Percentiles rank a stretch among this genome's conserved stretches.
Evolutionary conservation across 202 grass and related monocot genomes (phyloP).

Genomic region (Elaeis oleifera): DNA sequence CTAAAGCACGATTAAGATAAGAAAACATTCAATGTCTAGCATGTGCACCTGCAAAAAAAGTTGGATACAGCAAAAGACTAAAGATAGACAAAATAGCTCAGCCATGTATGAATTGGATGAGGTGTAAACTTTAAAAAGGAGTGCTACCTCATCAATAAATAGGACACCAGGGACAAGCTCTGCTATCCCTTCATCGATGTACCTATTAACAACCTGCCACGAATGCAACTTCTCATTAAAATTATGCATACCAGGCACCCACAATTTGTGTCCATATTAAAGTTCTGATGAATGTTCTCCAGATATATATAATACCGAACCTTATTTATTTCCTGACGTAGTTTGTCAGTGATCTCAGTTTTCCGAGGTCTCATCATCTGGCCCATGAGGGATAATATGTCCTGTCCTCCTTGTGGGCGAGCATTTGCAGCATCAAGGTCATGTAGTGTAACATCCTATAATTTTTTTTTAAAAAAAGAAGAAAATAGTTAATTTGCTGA

Average conservation of each 20-base stretch:
- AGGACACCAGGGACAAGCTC: slow-evolving; percentile 95
- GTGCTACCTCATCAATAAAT: slow-evolving; percentile 86
- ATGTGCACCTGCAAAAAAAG: slow-evolving; percentile 75
- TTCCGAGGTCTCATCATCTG: slow-evolving; percentile 95
- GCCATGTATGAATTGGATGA: too few species aligned
- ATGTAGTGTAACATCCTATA: slow-evolving; percentile 86
- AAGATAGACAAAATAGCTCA: too few species aligned
- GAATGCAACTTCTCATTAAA: slow-evolving; percentile 8
- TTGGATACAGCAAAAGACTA: not conserved
- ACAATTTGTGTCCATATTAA: too few species aligned
- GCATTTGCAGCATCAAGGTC: slow-evolving; percentile 97
- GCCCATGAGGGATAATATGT: slow-evolving; percentile 94
- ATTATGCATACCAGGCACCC: too few species aligned
- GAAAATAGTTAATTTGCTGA: too few species aligned
- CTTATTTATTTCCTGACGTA: slow-evolving; percentile 94
- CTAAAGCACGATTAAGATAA: slow-evolving; percentile 91
- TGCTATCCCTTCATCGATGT: slow-evolving; percentile 93
- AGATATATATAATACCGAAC: slow-evolving; percentile 23
- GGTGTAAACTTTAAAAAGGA: not conserved
- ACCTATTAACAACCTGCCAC: slow-evolving; percentile 76
- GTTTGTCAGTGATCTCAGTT: slow-evolving; percentile 95
- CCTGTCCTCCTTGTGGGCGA: slow-evolving; percentile 93
- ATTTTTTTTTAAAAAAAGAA: too few species aligned
- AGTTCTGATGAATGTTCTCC: not conserved
- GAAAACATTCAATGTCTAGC: slow-evolving; percentile 95